Evolutionary conservation across 208 protist species (phyloP).

Genomic region (Crithidia bombi): DNA sequence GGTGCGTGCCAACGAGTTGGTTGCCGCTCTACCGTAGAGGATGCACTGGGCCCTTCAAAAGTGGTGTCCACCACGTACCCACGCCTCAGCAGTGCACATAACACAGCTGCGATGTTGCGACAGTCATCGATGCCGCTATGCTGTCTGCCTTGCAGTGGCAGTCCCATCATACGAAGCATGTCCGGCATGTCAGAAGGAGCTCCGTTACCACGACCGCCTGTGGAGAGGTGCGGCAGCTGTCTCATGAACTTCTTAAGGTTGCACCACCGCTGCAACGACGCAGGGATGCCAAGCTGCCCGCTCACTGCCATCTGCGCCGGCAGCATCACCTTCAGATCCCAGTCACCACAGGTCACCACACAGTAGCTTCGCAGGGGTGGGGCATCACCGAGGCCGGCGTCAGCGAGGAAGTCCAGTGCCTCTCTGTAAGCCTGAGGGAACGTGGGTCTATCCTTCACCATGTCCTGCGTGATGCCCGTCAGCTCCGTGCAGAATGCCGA

Average conservation of each 20-base stretch:
- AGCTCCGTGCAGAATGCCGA: constrained; percentile 88
- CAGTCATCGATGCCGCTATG: constrained; percentile 95
- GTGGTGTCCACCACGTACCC: constrained; percentile 54
- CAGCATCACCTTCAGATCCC: constrained; percentile 92
- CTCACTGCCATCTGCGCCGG: constrained; percentile 58
- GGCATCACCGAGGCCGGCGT: constrained; percentile 53
- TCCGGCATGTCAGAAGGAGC: constrained; percentile 45
- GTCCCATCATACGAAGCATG: constrained; percentile 69
- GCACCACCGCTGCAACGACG: constrained; percentile 74
- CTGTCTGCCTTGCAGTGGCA: constrained; percentile 79
- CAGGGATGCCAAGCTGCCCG: constrained; percentile 18
- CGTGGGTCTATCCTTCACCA: constrained; percentile 54
- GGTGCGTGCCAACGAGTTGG: constrained; percentile 27
- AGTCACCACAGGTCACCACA: constrained; percentile 95
- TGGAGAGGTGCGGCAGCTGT: constrained; percentile 5
- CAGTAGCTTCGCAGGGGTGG: constrained; percentile 64
- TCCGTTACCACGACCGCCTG: neutral
- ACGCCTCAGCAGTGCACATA: constrained; percentile 54
- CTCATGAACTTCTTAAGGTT: constrained; percentile 91
- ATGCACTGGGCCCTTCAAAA: neutral
- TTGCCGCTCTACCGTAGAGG: neutral
- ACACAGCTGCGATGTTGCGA: constrained; percentile 89
- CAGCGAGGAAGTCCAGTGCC: constrained; percentile 60
- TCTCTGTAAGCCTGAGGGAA: constrained; percentile 74
- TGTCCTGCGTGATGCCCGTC: constrained; percentile 83